A percentile compares a stretch with the other conserved stretches of the same genome.
Conservation (phyloP, 1,139 yeast genomes). For the Taphrina pruni region DNA sequence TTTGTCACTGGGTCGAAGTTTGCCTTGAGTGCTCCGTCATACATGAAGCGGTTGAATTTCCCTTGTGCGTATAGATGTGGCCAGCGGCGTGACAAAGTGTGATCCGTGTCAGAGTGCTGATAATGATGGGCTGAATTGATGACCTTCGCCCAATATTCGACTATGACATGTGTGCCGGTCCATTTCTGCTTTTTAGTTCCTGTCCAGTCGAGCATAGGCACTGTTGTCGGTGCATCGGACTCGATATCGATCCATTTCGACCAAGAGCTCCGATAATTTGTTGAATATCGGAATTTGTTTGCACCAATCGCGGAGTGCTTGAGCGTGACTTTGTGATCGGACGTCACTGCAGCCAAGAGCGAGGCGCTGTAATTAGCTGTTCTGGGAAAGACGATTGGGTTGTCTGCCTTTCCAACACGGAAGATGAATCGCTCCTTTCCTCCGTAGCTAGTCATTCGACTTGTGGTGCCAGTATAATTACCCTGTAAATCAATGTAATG, state of each 20-base stretch:
- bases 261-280: slow-evolving; percentile 34
- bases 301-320: slow-evolving; percentile 42
- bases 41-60: slow-evolving; percentile 32
- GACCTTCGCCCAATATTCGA: slow-evolving; percentile 38
- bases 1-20: slow-evolving; percentile 12
- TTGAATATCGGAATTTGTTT: slow-evolving; percentile 36
- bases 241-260: slow-evolving; percentile 31
- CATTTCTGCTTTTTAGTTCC: slow-evolving; percentile 40
- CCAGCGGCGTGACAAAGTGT: slow-evolving; percentile 23
- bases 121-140: slow-evolving; percentile 38
- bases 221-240: slow-evolving; percentile 12
- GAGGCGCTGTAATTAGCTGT: slow-evolving; percentile 34
- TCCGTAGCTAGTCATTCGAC: slow-evolving; percentile 12
- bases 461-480: slow-evolving; percentile 6
- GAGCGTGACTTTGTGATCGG: slow-evolving; percentile 21
- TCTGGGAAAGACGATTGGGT: slow-evolving; percentile 36
- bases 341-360: slow-evolving; percentile 6
- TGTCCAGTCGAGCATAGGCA: slow-evolving; percentile 29
- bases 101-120: slow-evolving; percentile 36
- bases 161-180: slow-evolving; percentile 39
- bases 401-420: slow-evolving; percentile 36
- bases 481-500: slow-evolving; percentile 26
- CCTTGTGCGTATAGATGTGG: slow-evolving; percentile 41
- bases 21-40: slow-evolving; percentile 29
- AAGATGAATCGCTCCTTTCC: slow-evolving; percentile 25